These are phyloP conservation scores for Calophaca sinica DNA, from an alignment of 306 rosid genomes.

Conservation along the genomic window DNA sequence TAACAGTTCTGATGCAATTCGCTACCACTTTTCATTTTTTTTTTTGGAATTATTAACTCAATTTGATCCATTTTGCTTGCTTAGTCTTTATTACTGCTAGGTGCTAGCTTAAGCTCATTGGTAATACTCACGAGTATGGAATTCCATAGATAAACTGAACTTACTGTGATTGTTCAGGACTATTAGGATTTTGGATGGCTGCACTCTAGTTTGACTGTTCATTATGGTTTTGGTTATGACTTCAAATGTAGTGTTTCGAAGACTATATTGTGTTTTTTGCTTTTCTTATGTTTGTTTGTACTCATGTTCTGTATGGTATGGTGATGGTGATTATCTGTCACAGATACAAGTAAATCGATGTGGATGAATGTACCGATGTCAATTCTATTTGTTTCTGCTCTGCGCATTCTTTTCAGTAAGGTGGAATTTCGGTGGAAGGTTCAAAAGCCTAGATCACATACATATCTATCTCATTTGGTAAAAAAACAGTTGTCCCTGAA, in stretches of 20 bases:
- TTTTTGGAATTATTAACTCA: slow-evolving; percentile 7
- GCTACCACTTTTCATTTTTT: neutral
- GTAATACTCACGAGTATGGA: neutral
- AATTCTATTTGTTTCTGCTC: slow-evolving; percentile 69
- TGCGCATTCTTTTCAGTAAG: slow-evolving; percentile 70
- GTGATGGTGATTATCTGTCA: slow-evolving; percentile 20
- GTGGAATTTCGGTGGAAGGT: slow-evolving; percentile 86
- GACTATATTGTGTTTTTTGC: neutral
- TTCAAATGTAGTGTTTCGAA: neutral
- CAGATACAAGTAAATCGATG: slow-evolving; percentile 97
- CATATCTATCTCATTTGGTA: slow-evolving; percentile 86
- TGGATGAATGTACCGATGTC: slow-evolving; percentile 93
- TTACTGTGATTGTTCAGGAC: slow-evolving; percentile 4
- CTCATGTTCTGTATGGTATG: slow-evolving; percentile 4
- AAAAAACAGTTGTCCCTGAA: slow-evolving; percentile 80
- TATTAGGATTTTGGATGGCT: neutral
- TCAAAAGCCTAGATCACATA: slow-evolving; percentile 54
- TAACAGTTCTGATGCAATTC: neutral
- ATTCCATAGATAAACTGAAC: slow-evolving; percentile 20
- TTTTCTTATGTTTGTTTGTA: neutral
- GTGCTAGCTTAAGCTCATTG: slow-evolving; percentile 5
- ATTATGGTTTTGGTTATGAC: slow-evolving; percentile 28
- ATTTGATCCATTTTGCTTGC: slow-evolving; percentile 21
- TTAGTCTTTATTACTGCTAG: slow-evolving; percentile 3
- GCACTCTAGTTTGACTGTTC: neutral